Evolutionary conservation across 1,284 basidiomycete species (phyloP), one percentile per base, ranked within the genome.

Genomic region (Cryptococcus wingfieldii): DNA sequence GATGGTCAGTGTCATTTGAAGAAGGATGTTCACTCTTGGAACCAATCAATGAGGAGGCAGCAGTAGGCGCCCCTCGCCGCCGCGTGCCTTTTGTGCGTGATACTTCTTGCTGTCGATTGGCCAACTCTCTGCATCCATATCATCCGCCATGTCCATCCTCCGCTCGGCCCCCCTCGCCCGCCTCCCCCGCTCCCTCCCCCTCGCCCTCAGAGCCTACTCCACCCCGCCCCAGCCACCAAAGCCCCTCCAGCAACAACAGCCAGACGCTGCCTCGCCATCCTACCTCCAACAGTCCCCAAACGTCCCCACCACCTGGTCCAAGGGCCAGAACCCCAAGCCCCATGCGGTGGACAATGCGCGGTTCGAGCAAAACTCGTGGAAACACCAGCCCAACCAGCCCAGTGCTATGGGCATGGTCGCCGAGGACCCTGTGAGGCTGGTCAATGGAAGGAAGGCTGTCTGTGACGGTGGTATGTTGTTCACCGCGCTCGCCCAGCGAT

Each of bases 391-490:
- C 1, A 84, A 85, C 59, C 88, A 93, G n/a, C 80, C 87, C 62
- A 90, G 89, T 59, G 95, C 94, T 2, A 93, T 97, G 86, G 87
- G 88, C 63, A 81, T 97, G 72, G 84, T 98, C 64, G 82, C 82
- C 50, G 82, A 90, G 63, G 90, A 96, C 76, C 92, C 94, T 8
- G 84, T 96, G 54, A 82, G 87, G 50, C 75, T 92, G 54, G 86
- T 94, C 1, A 76, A 88, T 51, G 87, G 85, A 37, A 82, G 95
- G 63, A 88, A 86, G 71, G 93, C 90, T 4, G 82, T 86, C 52
- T 98, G 95, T 72, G 93, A 98, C 75, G 95, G 95, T 65, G 93
- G 93, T 95, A 67, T 69, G 89, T 77, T 9, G 89, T 77, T 9
- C 1, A 18, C 4, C 19, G 16, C 27, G 6, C 18, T 4, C 25